Evolutionary conservation across 768 basidiomycete genomes (phyloP).

Genomic region (Leccinum variicolor): DNA sequence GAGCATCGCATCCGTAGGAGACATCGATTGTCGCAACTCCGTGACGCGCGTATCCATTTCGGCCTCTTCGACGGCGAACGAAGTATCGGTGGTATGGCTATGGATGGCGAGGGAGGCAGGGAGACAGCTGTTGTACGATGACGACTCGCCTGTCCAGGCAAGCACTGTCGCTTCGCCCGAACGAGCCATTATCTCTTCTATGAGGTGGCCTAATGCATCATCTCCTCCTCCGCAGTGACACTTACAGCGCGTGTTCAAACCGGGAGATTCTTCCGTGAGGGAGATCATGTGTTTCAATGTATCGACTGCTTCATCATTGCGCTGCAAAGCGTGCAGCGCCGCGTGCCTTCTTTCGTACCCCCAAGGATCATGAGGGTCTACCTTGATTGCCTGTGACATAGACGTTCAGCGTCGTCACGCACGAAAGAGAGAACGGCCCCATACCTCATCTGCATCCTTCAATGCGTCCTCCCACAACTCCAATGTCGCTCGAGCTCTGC

Average conservation of each 20-base stretch:
- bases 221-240: conserved; percentile 5
- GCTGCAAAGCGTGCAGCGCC: background rate
- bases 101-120: conserved; percentile 4
- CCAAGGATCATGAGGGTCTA: background rate
- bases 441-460: conserved; percentile 12
- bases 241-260: background rate
- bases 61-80: background rate
- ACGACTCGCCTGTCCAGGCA: conserved; percentile 10
- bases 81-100: background rate
- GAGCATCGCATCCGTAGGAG: background rate
- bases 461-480: conserved; percentile 9
- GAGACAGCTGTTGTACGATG: conserved; percentile 15
- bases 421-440: background rate
- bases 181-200: conserved; percentile 12
- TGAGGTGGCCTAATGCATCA: conserved; percentile 9
- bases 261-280: background rate
- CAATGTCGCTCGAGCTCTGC: background rate
- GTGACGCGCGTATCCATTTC: background rate
- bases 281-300: conserved; percentile 1
- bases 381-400: background rate
- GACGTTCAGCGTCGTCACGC: background rate
- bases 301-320: background rate
- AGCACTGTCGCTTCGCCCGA: conserved; percentile 6
- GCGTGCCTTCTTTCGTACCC: conserved; percentile 6
- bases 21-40: background rate